Evolutionary conservation across 257 asterid genomes (phyloP), one percentile per base, ranked within the genome.

Genomic region (Thymus quinquecostatus): DNA sequence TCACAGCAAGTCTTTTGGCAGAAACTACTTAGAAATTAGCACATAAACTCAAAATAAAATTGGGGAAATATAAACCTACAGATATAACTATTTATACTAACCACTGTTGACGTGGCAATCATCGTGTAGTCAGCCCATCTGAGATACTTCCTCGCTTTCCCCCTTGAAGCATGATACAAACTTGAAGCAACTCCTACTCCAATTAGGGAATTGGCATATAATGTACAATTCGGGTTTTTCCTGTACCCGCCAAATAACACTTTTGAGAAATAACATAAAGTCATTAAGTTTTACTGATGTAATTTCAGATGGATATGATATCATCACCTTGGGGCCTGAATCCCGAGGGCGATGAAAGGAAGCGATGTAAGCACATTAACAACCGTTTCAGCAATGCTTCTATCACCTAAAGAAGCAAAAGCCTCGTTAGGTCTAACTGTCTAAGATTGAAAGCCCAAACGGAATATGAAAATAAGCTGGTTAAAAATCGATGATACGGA

Each of bases 51-150:
- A 60, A 5, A 53, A 41, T 5, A 66, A 43, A 59, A 10, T 58
- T 65, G 29, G 7, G 7, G 38, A 65, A 21, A 30, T 48, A 29
- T 8, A 63, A 60, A 32, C 9, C 30, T 61, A 47, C 10, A 41
- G 11, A 56, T 48, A 14, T 49, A 40, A 33, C 44, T 28, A 54
- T 28, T n/a, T 10, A 84, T 32, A 77, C 95, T 77, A 74, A 90
- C 98, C 86, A 92, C 89, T 14, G 99, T 89, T 33, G 98, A 85
- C 66, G 98, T 85, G 75, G 99, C 98, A 60, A 95, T 95, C 99
- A 92, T 95, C 8, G 96, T 83, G 86, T 92, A 88, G 84, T 92
- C 99, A 62, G 94, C 99, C 99, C 99, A 95, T 80, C 99, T 95
- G 75, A 95, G 80, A 77, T 88, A 95, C 81, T 89, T 90, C 75